phyloP scores from a whole-genome alignment of 176 grass and related monocot genomes.

The Olyra latifolia region DNA sequence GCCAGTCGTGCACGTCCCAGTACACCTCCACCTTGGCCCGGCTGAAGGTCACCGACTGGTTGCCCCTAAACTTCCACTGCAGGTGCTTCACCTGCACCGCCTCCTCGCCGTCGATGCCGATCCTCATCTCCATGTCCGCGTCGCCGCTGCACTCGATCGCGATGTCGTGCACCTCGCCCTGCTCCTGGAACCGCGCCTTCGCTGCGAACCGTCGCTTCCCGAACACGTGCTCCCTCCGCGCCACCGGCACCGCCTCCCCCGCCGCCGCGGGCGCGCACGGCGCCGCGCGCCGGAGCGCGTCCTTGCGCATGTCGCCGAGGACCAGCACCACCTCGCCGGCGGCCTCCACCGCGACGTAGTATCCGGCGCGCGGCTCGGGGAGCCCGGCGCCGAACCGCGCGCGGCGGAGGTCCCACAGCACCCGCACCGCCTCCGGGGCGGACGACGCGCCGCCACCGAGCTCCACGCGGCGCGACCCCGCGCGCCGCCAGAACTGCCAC shows the following conservation, averaged over 20 bases:
- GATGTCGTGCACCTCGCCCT: constrained; percentile 58
- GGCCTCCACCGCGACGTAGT: constrained; percentile 61
- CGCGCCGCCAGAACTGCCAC: constrained; percentile 81
- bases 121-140: constrained; percentile 62
- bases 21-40: constrained; percentile 78
- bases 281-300: constrained; percentile 49
- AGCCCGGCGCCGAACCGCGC: constrained; percentile 50
- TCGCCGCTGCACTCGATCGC: constrained; percentile 57
- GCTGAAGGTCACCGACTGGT: constrained; percentile 72
- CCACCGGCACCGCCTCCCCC: constrained; percentile 46
- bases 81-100: constrained; percentile 83
- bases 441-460: constrained; percentile 34
- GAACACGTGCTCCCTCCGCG: constrained; percentile 72
- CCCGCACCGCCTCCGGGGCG: constrained; percentile 33
- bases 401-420: constrained; percentile 74
- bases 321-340: constrained; percentile 65
- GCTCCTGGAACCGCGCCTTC: constrained; percentile 68
- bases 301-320: constrained; percentile 65
- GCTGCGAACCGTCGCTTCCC: constrained; percentile 57
- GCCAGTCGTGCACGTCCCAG: constrained; percentile 93
- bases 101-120: constrained; percentile 68
- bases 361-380: constrained; percentile 58
- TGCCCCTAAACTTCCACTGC: constrained; percentile 90
- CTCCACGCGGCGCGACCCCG: constrained; percentile 54
- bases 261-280: constrained; percentile 25